Evolutionary conservation across 495 filamentous ascomycete species (phyloP).

Genomic region (Annulohypoxylon bovei): DNA sequence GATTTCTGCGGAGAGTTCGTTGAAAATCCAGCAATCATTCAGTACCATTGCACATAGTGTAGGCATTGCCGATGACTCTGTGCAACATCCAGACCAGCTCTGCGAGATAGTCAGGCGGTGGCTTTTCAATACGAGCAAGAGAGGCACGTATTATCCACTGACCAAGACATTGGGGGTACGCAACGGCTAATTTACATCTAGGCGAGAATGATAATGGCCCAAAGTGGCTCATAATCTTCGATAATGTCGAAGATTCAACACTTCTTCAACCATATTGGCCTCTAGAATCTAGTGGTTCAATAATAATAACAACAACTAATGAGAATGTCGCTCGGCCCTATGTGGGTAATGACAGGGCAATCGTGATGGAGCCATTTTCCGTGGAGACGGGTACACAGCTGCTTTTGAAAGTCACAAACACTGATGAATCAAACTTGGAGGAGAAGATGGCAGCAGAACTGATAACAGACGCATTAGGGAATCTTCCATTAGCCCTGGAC

Average conservation of each 20-base stretch:
- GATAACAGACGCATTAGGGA: not conserved
- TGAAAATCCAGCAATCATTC: not conserved
- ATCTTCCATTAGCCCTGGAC: not conserved
- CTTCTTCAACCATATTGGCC: not conserved
- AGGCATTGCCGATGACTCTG: not conserved
- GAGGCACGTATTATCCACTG: not conserved
- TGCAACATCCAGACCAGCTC: not conserved
- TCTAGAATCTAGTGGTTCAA: not conserved
- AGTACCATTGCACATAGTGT: not conserved
- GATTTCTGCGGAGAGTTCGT: not conserved
- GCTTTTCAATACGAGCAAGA: not conserved
- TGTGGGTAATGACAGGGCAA: not conserved
- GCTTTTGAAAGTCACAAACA: not conserved
- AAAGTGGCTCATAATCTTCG: not conserved
- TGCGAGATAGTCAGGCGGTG: not conserved
- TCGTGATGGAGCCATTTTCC: not conserved
- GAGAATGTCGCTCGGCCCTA: not conserved
- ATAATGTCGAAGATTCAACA: not conserved
- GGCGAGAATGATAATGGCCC: not conserved
- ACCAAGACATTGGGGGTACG: not conserved
- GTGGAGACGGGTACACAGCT: not conserved
- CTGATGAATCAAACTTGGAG: not conserved
- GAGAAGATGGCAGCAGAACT: not conserved
- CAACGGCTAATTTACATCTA: not conserved
- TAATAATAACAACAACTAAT: not conserved